phyloP scores from a whole-genome alignment of 345 rosid species.

The Sisymbrium altissimum region DNA sequence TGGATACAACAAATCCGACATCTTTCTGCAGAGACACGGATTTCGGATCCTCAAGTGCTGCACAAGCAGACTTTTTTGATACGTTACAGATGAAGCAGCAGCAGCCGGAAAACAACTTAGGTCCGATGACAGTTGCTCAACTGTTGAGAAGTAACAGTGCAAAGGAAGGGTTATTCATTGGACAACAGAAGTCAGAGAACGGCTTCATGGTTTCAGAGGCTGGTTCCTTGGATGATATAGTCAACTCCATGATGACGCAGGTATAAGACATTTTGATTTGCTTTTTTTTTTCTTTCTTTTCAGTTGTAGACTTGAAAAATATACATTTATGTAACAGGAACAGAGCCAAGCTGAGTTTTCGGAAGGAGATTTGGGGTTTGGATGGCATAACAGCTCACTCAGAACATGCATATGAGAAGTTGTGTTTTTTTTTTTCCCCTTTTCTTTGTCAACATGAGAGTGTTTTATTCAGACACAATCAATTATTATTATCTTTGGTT shows the following conservation, averaged over 20 bases:
- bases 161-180: slow-evolving; percentile 38
- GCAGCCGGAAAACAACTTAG: slow-evolving; percentile 26
- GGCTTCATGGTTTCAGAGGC: slow-evolving; percentile 36
- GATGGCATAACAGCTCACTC: slow-evolving; percentile 35
- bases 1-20: slow-evolving; percentile 35
- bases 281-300: background rate
- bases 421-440: background rate
- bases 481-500: slow-evolving; percentile 13
- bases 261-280: slow-evolving; percentile 19
- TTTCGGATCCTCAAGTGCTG: slow-evolving; percentile 35
- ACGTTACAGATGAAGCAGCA: slow-evolving; percentile 36
- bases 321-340: slow-evolving; percentile 42
- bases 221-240: slow-evolving; percentile 61
- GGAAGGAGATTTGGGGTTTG: slow-evolving; percentile 43
- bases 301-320: background rate
- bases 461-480: slow-evolving; percentile 7
- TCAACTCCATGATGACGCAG: slow-evolving; percentile 47
- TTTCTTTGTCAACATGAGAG: slow-evolving; percentile 12
- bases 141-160: slow-evolving; percentile 9
- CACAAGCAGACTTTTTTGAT: slow-evolving; percentile 32
- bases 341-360: slow-evolving; percentile 34
- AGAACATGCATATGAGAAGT: slow-evolving; percentile 41
- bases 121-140: slow-evolving; percentile 33
- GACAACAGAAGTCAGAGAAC: slow-evolving; percentile 43
- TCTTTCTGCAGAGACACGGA: slow-evolving; percentile 34